Percentiles rank a stretch among this genome's conserved stretches.
These are phyloP conservation scores for Aspergillus carlsbadensis DNA, from an alignment of 495 filamentous ascomycete species.

Conservation along the genomic window DNA sequence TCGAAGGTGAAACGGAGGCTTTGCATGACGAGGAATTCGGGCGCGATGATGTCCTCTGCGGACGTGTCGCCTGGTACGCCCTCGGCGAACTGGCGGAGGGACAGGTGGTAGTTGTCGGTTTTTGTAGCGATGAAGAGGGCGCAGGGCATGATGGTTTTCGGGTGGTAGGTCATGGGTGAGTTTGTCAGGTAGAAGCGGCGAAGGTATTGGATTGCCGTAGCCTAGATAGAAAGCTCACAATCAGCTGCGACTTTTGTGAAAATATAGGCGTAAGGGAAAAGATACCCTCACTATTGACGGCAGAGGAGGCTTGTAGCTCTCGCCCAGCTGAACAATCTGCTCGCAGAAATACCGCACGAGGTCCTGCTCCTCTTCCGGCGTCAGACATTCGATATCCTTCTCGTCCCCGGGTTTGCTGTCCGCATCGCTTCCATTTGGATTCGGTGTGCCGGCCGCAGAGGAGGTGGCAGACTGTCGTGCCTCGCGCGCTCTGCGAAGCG, in stretches of 20 bases:
- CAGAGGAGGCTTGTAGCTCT: conserved; percentile 73
- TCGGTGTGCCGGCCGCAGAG: conserved; percentile 40
- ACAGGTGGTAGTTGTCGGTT: conserved; percentile 78
- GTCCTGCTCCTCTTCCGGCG: conserved; percentile 74
- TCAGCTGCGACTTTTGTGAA: background rate
- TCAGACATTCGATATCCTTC: conserved; percentile 67
- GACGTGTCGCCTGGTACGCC: conserved; percentile 62
- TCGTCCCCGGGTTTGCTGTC: conserved; percentile 35
- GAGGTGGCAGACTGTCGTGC: conserved; percentile 36
- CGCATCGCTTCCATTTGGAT: conserved; percentile 30
- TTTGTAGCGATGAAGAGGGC: conserved; percentile 91
- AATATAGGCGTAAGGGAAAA: background rate
- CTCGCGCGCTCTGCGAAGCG: conserved; percentile 51
- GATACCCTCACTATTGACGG: conserved; percentile 75
- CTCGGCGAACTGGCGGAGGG: conserved; percentile 61
- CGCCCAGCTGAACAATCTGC: conserved; percentile 69
- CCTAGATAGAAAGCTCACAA: conserved; percentile 40
- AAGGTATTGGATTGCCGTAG: conserved; percentile 89
- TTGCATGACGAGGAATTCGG: conserved; percentile 89
- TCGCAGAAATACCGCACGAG: conserved; percentile 79
- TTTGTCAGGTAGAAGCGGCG: conserved; percentile 93
- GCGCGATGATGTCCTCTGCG: conserved; percentile 76
- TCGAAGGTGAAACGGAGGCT: conserved; percentile 93
- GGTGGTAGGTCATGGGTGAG: conserved; percentile 91
- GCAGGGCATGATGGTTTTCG: conserved; percentile 78